Evolutionary conservation across 768 basidiomycete genomes (phyloP), one percentile per base, ranked within the genome.

Genomic region (Rubroboletus satanas): DNA sequence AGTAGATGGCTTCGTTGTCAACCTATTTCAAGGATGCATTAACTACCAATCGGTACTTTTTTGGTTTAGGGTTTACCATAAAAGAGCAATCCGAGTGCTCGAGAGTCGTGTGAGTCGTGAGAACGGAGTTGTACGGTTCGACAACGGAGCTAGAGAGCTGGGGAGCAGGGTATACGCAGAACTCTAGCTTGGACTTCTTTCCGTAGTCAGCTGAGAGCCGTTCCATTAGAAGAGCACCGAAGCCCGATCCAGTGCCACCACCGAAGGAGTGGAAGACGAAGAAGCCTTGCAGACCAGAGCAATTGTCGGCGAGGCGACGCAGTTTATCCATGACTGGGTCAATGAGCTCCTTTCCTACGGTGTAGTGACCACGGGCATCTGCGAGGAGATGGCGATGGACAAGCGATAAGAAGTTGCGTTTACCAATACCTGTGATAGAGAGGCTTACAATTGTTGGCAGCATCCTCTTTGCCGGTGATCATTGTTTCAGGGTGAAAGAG

Each of bases 31-130:
- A 42, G 35, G 51, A 29, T 60, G 46, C 14, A 57, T 58, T 49
- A 55, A 49, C 54, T 44, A 39, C 28, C 35, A 42, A 39, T 21
- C 29, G 6, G 48, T n/a, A 23, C 10, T 45, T 21, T 32, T 26
- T 46, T 32, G 11, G 15, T 33, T 51, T 21, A 26, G 14, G 11
- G 51, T 50, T 48, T 59, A 88, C 97, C 96, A 99, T 98, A 82
- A 99, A 99, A 36, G 97, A 98, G 74, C 97, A 99, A 78, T 99
- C 97, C n/a, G 97, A 97, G 77, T 99, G 97, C 74, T 98, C 97
- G 55, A 98, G 87, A 53, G 97, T 98, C 41, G 97, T 98, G 74
- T 99, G 97, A 46, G 97, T 99, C 45, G 97, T 98, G 58, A 99
- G 80, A 50, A 97, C 90, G 1, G 90, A 90, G 82, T 99, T 99